Base-by-base conservation (phyloP, 78 protist genomes). In the Dictyostelium firmibasis region DNA sequence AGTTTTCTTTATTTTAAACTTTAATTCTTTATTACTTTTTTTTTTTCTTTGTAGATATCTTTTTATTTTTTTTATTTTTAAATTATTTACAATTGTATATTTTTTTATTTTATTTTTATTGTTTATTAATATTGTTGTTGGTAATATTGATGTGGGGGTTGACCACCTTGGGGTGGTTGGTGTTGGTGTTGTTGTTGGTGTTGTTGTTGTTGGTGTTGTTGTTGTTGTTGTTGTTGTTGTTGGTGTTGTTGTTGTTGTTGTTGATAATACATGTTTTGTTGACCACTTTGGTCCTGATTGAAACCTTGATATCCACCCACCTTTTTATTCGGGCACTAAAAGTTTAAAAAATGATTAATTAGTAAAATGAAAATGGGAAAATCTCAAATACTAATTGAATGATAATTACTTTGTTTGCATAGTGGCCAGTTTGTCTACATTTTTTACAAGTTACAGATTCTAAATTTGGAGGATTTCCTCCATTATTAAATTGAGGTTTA, bases 371-470 rank as follows among this genome's bases (percentile, higher is more conserved):
- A 64, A 64, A 60, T 20, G 23, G 23, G 7, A 53, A 20, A 16
- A 57, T 57, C 13, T 60, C 10, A 23, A 23, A n/a, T 4, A 64
- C 6, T n/a, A 64, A 2, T 64, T 25, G 8, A 16, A 7, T 62
- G 33, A 69, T 84, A 74, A 50, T 53, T 85, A 85, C 91, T 74
- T 85, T 89, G 75, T 92, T 92, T 29, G 96, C 96, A 85, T 92
- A 92, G 81, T 92, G 96, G 31, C 96, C 96, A 31, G 89, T 75
- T 83, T 92, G 96, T 16, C 36, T 25, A 75, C 96, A 92, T 67
- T 92, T 92, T 31, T 60, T 85, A 36, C 96, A 92, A 23, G 72
- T 83, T 10, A 92, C 43, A 1, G 82, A 75, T 20, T 85, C 92
- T 31, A 85, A 23, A 72, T 67, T 69, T 27, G 83, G 74, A 25